A percentile compares a stretch with the other conserved stretches of the same genome.
phyloP scores from a whole-genome alignment of 1,284 basidiomycete species.

The Thecaphora thlaspeos region DNA sequence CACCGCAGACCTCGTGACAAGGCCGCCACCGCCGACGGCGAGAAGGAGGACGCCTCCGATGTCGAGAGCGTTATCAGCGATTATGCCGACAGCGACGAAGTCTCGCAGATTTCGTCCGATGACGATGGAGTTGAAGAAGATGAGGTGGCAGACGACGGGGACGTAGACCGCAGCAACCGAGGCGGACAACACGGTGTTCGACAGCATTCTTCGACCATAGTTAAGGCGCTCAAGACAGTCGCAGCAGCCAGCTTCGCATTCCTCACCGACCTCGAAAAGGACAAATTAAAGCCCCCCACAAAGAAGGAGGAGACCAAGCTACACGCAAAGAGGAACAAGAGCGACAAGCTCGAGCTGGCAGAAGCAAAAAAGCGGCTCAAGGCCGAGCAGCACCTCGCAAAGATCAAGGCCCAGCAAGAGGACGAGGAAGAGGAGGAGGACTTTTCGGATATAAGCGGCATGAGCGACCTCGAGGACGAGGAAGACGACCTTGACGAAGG shows the following conservation, averaged over 20 bases:
- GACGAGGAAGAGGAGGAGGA: slow-evolving; percentile 18
- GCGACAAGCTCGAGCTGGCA: slow-evolving; percentile 18
- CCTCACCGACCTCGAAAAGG: slow-evolving; percentile 12
- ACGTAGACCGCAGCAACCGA: not conserved
- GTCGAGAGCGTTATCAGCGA: slow-evolving; percentile 2
- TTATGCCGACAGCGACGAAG: slow-evolving; percentile 25
- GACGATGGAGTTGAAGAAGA: not conserved
- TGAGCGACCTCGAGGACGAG: slow-evolving; percentile 5
- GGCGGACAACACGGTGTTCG: too few species aligned
- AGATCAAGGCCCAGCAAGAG: slow-evolving; percentile 65
- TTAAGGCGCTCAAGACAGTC: slow-evolving; percentile 19
- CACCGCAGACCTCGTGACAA: not conserved
- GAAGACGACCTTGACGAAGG: slow-evolving; percentile 17
- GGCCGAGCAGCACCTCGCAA: slow-evolving; percentile 59
- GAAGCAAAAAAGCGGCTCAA: slow-evolving; percentile 9
- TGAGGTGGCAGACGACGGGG: not conserved
- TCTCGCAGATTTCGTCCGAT: slow-evolving; percentile 20
- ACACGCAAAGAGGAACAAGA: not conserved
- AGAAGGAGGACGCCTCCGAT: not conserved
- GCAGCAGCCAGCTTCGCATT: slow-evolving; percentile 26
- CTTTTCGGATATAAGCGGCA: not conserved
- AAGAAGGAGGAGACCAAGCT: slow-evolving; percentile 31
- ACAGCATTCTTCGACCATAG: too few species aligned
- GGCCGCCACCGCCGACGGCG: not conserved
- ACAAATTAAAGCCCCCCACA: slow-evolving; percentile 16